Evolutionary conservation across 176 grass and related monocot genomes (phyloP).

Genomic region (Oropetium thomaeum): DNA sequence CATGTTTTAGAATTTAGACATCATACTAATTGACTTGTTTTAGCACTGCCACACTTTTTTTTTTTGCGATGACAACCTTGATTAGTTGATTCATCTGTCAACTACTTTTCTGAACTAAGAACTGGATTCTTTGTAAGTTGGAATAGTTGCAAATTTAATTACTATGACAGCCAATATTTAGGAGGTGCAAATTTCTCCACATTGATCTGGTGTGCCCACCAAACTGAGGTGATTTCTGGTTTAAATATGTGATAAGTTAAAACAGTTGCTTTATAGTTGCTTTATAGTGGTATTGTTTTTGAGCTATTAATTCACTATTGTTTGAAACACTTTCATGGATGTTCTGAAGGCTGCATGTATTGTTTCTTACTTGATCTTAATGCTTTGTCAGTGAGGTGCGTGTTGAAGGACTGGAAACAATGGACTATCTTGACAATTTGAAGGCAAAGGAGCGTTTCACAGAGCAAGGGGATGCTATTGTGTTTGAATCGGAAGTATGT

Average conservation of each 20-base stretch:
- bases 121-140: not conserved
- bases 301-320: not conserved
- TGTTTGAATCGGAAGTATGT: conserved; percentile 79
- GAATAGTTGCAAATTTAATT: not conserved
- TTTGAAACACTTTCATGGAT: not conserved
- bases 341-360: not conserved
- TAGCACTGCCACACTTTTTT: not conserved
- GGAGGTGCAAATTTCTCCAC: not conserved
- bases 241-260: not conserved
- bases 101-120: not conserved
- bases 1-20: not conserved
- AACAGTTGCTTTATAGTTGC: not conserved
- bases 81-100: not conserved
- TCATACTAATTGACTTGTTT: not conserved
- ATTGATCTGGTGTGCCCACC: not conserved
- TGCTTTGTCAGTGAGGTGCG: conserved; percentile 63
- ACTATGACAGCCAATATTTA: not conserved
- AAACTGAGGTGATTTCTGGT: not conserved
- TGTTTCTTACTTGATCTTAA: conserved; percentile 9
- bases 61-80: too few relatives aligned
- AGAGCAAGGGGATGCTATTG: conserved; percentile 83
- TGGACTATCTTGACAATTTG: conserved; percentile 81
- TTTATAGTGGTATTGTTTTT: not conserved
- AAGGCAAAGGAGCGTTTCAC: conserved; percentile 62
- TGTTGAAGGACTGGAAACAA: conserved; percentile 81